These are phyloP conservation scores for Urtica urens DNA, from an alignment of 306 rosid genomes.

Conservation along the genomic window DNA sequence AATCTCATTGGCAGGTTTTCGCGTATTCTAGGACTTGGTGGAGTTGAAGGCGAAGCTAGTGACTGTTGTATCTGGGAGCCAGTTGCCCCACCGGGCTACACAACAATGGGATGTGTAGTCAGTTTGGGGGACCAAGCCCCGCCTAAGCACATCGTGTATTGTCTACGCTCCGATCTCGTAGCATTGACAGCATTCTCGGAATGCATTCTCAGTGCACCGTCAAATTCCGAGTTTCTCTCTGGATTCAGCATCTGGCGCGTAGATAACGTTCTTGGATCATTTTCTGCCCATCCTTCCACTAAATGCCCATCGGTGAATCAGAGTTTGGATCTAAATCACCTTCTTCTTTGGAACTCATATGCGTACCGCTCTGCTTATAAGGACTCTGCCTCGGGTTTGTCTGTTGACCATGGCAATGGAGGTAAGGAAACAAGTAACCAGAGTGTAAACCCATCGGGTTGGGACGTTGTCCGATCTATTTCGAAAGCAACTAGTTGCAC, in stretches of 20 bases:
- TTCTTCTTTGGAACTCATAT: constrained; percentile 68
- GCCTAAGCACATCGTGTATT: constrained; percentile 60
- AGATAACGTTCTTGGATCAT: constrained; percentile 80
- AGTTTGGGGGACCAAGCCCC: constrained; percentile 71
- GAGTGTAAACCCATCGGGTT: constrained; percentile 56
- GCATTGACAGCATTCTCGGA: constrained; percentile 67
- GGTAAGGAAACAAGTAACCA: constrained; percentile 38
- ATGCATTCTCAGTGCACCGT: constrained; percentile 43
- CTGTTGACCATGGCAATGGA: constrained; percentile 28
- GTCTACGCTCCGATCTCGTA: constrained; percentile 82
- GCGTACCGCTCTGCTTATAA: constrained; percentile 34
- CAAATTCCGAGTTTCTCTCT: constrained; percentile 36
- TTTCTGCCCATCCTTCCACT: constrained; percentile 61
- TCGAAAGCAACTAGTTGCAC: constrained; percentile 61
- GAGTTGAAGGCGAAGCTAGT: constrained; percentile 29
- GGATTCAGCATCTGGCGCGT: constrained; percentile 93
- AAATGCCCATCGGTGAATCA: constrained; percentile 36
- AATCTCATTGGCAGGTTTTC: constrained; percentile 61
- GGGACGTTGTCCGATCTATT: constrained; percentile 69
- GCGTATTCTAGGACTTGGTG: constrained; percentile 44
- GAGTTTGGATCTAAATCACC: constrained; percentile 67
- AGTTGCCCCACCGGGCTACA: constrained; percentile 79
- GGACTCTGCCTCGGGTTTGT: constrained; percentile 33
- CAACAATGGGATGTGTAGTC: constrained; percentile 74
- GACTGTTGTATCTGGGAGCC: constrained; percentile 97